phyloP scores from a whole-genome alignment of 2,329 filamentous ascomycete genomes.

The Pseudodiploospora longispora region DNA sequence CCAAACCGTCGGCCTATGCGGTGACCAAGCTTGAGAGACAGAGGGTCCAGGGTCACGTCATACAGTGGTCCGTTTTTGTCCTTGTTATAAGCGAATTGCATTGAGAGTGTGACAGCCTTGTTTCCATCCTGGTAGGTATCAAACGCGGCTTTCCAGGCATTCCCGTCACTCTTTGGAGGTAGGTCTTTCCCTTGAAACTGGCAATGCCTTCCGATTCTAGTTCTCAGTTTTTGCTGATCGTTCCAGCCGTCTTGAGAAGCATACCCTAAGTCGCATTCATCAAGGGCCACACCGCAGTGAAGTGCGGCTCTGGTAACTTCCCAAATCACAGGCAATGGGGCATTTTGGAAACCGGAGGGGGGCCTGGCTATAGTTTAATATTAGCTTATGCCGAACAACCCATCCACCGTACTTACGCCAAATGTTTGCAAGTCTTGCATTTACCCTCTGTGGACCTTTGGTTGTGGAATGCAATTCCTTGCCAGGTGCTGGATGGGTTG shows the following conservation, averaged over 20 bases:
- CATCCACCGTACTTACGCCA: conserved; percentile 29
- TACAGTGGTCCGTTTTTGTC: conserved; percentile 33
- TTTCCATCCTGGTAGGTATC: conserved; percentile 24
- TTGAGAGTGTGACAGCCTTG: conserved; percentile 35
- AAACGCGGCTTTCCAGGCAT: conserved; percentile 39
- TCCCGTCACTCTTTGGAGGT: conserved; percentile 35
- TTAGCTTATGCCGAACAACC: background rate
- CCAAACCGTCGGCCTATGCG: conserved; percentile 49
- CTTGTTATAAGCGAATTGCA: conserved; percentile 30
- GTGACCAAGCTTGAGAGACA: conserved; percentile 41
- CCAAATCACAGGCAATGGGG: conserved; percentile 44
- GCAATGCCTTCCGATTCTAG: conserved; percentile 28
- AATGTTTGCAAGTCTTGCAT: conserved; percentile 21
- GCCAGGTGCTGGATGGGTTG: too few species aligned
- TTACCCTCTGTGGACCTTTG: too few species aligned
- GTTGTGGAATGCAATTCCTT: too few species aligned
- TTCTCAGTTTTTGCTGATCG: conserved; percentile 37
- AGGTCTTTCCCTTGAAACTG: conserved; percentile 36
- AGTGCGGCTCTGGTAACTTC: conserved; percentile 41
- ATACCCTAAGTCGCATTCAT: conserved; percentile 27
- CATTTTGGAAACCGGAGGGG: conserved; percentile 31
- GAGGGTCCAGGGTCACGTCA: conserved; percentile 36
- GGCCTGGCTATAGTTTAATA: conserved; percentile 24
- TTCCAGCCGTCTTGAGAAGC: conserved; percentile 28
- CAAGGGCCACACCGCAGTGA: conserved; percentile 35